Evolutionary conservation across 139 green algal species (phyloP), one percentile per base, ranked within the genome.

Genomic region (Mesotaenium endlicherianum): DNA sequence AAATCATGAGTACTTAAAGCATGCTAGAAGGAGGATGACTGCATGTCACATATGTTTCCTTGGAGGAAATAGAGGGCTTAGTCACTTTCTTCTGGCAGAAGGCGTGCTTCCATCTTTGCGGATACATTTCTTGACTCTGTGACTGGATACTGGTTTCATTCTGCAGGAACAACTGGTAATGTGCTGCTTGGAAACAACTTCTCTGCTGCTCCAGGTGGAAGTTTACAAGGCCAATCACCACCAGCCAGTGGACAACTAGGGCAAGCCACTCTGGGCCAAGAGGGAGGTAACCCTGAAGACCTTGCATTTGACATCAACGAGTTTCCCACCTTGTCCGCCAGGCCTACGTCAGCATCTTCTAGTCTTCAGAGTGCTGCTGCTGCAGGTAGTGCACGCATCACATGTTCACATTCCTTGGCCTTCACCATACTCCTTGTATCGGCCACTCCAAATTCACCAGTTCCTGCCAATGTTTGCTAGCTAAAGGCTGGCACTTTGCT

Each of bases 291-390:
- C 30, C 16, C 39, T 0, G 55, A 59, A 38, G 38, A 53, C 5
- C 31, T 50, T 57, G 57, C 77, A 20, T 83, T 83, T 69, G 77
- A 83, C 77, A 77, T 83, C 31, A 76, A 69, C 36, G 77, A 83
- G 6, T 83, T 83, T 40, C 77, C 77, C 11, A 68, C 77, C 3
- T 53, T 83, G 30, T 49, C 39, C 43, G 34, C 77, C 43, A 36
- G 57, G 34, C 55, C 55, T 39, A 34, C 64, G 44, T 71, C 40
- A 75, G 55, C 31, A 31, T 26, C 1, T 3, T 36, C 41, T 45
- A 57, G 67, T 17, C 67, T 6, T 75, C 67, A 75, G 67, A 30
- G 40, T 16, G 31, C 20, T 47, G 38, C 68, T 76, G 31, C 38
- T 76, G 68, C n/a, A n/a, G n/a, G n/a, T n/a, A n/a, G n/a, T n/a